These are phyloP conservation scores for Solanum rostratum DNA, from an alignment of 257 asterid genomes.

Conservation along the genomic window DNA sequence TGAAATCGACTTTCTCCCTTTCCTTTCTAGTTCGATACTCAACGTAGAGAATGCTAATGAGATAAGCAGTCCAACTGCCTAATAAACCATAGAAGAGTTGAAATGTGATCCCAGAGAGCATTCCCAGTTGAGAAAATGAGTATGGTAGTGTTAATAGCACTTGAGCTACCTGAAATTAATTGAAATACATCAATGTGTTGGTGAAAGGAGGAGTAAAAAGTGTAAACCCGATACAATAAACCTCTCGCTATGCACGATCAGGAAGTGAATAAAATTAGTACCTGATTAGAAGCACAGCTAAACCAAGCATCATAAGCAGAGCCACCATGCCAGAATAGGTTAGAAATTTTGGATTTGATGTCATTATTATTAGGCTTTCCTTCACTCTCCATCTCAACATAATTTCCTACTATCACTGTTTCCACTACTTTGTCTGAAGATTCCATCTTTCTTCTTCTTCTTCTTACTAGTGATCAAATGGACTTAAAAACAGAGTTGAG, in stretches of 20 bases:
- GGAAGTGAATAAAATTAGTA: neutral
- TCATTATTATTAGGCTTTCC: slow-evolving; percentile 28
- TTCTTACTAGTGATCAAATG: neutral
- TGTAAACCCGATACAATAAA: no score
- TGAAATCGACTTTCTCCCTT: slow-evolving; percentile 74
- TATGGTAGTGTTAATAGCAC: slow-evolving; percentile 79
- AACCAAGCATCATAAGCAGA: slow-evolving; percentile 97
- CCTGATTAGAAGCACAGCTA: slow-evolving; percentile 93
- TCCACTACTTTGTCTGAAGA: slow-evolving; percentile 65
- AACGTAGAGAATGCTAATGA: slow-evolving; percentile 67
- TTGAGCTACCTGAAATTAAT: slow-evolving; percentile 61
- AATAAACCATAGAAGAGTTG: slow-evolving; percentile 72
- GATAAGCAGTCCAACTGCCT: slow-evolving; percentile 94
- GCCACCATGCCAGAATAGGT: slow-evolving; percentile 86
- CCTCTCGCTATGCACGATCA: no score
- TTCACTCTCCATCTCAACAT: slow-evolving; percentile 68
- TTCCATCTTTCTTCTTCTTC: slow-evolving; percentile 11
- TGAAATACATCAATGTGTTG: no score
- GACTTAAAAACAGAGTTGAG: slow-evolving; percentile 11
- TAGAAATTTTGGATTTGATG: slow-evolving; percentile 43
- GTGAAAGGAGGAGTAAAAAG: no score
- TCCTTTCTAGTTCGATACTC: slow-evolving; percentile 83
- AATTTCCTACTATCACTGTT: slow-evolving; percentile 52
- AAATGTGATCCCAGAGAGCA: slow-evolving; percentile 64
- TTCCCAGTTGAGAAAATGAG: slow-evolving; percentile 87